Evolutionary conservation across 2,329 filamentous ascomycete species (phyloP), one percentile per base, ranked within the genome.

Genomic region (Fusarium austroafricanum): DNA sequence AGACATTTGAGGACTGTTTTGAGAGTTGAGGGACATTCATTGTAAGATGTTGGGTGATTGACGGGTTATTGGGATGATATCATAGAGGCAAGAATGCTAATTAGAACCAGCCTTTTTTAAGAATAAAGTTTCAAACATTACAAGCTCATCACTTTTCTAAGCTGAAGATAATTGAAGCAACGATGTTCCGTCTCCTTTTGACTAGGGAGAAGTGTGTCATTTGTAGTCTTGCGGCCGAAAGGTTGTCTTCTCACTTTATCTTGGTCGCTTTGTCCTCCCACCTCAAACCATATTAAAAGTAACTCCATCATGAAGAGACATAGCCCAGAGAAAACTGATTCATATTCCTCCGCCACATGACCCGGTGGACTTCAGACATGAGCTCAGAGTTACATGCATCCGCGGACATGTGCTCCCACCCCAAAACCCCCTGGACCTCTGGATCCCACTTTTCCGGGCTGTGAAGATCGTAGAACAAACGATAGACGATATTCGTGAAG

Each of bases 1-100:
- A 49, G 59, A 18, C 77, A 79, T 49, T 23, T 79, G 39, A 59
- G 64, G 46, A 76, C 69, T n/a, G 78, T 79, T 17, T 60, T 79
- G 44, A 67, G 70, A 46, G 70, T 78, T 0, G 70, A 75, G 59
- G 75, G 75, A 0, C 65, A 75, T 33, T 75, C 75, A 23, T 45
- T 76, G 46, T 75, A 61, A 73, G 33, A 40, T 12, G 37, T 20
- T 55, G 35, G 17, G 12, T 14, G 11, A 51, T 33, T 46, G 17
- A 21, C 42, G 31, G 20, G 20, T 39, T 4, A 26, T 26, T 42
- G 12, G 12, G 10, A 26, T 37, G 18, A n/a, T 15, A 35, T 15
- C n/a, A 4, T 35, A n/a, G 31, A 15, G 12, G 6, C 7, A 15
- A 33, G 11, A 50, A 42, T 18, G 20, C 2, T 15, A 9, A 14